Evolutionary conservation across 352 stramenopile genomes (phyloP), one percentile per base, ranked within the genome.

Genomic region (Phytophthora pistaciae): DNA sequence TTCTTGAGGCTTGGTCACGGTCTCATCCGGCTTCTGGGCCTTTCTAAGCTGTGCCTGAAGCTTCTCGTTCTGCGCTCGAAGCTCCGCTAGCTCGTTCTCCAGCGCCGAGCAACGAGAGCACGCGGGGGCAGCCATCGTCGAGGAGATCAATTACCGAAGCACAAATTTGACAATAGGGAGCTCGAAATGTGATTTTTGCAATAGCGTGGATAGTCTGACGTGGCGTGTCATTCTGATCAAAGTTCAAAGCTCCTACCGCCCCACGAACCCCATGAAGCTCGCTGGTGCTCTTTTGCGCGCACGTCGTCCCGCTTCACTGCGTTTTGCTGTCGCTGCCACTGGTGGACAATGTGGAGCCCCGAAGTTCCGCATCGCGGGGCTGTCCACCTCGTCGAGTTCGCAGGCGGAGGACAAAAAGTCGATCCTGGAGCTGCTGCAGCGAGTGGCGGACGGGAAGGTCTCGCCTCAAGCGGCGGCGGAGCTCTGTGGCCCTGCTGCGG

Each of bases 371-470:
- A 55, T 29, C 46, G 53, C 49, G 13, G 11, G 21, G 33, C 64
- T 82, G 25, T 65, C 59, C 23, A 75, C 71, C 14, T 61, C 57
- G 56, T 74, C 68, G 23, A 55, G 55, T 14, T 58, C 56, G 10
- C 60, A 56, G 11, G 63, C 46, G 23, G 53, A 50, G 38, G 59
- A 75, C 58, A 71, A 79, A 18, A 72, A 72, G 38, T 72, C 77
- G 64, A 77, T 72, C 40, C 72, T 87, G 49, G 52, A 85, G 60
- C 62, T 93, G 27, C 68, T 93, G 13, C 76, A 93, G 68, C 77
- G 77, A 33, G 85, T 93, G 23, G 83, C 85, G 2, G 75, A 79
- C 7, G 83, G 84, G 50, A 76, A 91, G 64, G 75, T 87, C 31
- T 77, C 61, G 25, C 66, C 61, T 40, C 66, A 67, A 66, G 59